Percentiles rank a stretch among this genome's conserved stretches.
These are phyloP conservation scores for Lentinula sp. DNA, from an alignment of 768 basidiomycete genomes.

Conservation along the genomic window DNA sequence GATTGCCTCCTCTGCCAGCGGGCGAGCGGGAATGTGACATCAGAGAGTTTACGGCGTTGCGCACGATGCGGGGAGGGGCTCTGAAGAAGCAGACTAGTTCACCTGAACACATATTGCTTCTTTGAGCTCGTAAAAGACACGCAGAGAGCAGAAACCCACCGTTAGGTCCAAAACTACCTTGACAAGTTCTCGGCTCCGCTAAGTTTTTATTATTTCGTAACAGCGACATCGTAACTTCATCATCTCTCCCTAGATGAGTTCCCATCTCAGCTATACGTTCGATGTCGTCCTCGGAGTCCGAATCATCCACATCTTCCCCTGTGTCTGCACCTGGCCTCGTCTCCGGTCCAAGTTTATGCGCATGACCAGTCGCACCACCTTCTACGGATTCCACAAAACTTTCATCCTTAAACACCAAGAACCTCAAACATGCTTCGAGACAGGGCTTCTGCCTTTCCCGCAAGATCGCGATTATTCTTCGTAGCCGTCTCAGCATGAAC, in stretches of 20 bases:
- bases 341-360: neutral
- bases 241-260: constrained; percentile 27
- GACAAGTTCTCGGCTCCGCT: constrained; percentile 79
- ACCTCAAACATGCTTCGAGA: constrained; percentile 76
- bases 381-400: constrained; percentile 10
- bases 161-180: constrained; percentile 85
- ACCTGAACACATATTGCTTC: constrained; percentile 39
- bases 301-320: constrained; percentile 24
- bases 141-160: constrained; percentile 37
- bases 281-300: constrained; percentile 58
- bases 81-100: constrained; percentile 86
- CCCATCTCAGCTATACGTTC: constrained; percentile 26
- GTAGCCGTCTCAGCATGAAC: constrained; percentile 72
- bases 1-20: constrained; percentile 14
- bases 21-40: constrained; percentile 32
- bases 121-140: neutral
- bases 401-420: constrained; percentile 68
- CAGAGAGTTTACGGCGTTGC: constrained; percentile 44
- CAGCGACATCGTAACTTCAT: constrained; percentile 47
- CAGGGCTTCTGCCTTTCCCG: constrained; percentile 75
- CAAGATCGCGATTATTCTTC: constrained; percentile 35
- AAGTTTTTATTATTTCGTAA: constrained; percentile 69
- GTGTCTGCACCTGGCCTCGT: neutral
- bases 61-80: constrained; percentile 64
- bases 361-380: neutral